Base-by-base conservation (phyloP, 2,329 filamentous ascomycete genomes). In the Fusarium marasasianum region DNA sequence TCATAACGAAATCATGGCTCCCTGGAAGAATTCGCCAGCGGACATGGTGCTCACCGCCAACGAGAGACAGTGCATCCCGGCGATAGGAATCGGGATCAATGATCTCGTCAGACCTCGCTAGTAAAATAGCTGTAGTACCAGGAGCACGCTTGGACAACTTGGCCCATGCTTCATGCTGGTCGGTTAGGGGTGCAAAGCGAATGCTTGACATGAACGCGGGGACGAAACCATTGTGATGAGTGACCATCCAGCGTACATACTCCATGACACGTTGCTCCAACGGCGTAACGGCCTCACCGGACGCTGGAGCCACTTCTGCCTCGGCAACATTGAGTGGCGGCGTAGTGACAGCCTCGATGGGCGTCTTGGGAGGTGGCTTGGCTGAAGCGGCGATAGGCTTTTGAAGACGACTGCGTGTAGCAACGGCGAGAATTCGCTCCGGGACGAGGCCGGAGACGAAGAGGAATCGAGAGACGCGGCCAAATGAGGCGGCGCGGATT, bases 1-100 rank as follows among this genome's bases (percentile, higher is more conserved):
- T 89, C 83, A 91, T 90, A 22, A 90, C 88, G 74, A 91, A 91
- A 72, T 92, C 89, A 75, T 92, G 90, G 4, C 85, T 86, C 4
- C 88, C 89, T 1, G 85, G 84, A 3, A 91, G 81, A 17, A 88
- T 78, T 40, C 82, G 84, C 86, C 88, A 90, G 47, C 82, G 80
- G 12, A 90, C 84, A 20, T 84, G 84, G 1, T 84, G 83, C 55
- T 81, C 79, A 15, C 89, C 88, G 20, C 87, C 88, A 45, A 88
- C 76, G 24, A 90, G 80, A 26, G 86, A 86, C 63, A 89, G 79
- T 8, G 83, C 88, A 48, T 89, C 87, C 35, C 80, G 78, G 54
- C 80, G 80, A 74, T 89, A 90, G 56, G 87, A 85, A 5, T 82
- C 81, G n/a, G 79, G 79, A 68, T 88, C 82, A 65, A 92, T 86